Evolutionary conservation across 441 rosid species (phyloP).

Genomic region (Populus tomentosa): DNA sequence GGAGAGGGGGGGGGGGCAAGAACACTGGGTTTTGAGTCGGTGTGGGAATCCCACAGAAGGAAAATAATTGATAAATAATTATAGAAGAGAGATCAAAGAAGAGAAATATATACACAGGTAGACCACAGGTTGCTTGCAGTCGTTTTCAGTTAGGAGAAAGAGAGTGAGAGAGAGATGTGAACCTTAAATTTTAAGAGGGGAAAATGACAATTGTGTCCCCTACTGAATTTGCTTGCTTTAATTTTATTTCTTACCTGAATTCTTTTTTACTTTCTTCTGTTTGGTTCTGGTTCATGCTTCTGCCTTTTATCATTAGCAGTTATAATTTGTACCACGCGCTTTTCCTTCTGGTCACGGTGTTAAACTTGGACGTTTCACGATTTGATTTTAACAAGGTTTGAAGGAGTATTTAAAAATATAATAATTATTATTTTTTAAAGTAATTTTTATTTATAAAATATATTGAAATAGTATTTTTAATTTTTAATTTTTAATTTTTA

Average conservation of each 20-base stretch:
- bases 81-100: background rate
- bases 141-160: slow-evolving; percentile 48
- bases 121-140: slow-evolving; percentile 80
- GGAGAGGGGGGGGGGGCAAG: background rate
- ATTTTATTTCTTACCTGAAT: slow-evolving; percentile 2
- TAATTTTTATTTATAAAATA: too few species aligned
- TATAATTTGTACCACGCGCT: background rate
- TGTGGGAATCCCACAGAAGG: slow-evolving; percentile 20
- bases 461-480: too few species aligned
- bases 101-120: slow-evolving; percentile 26
- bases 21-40: slow-evolving; percentile 37
- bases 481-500: too few species aligned
- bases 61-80: slow-evolving; percentile 5
- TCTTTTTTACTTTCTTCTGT: slow-evolving; percentile 11
- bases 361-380: too few species aligned
- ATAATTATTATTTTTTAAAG: too few species aligned
- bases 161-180: slow-evolving; percentile 22
- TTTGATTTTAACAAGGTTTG: too few species aligned
- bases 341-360: background rate
- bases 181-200: slow-evolving; percentile 27
- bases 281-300: slow-evolving; percentile 12
- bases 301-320: slow-evolving; percentile 4
- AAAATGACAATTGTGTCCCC: slow-evolving; percentile 43
- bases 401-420: too few species aligned
- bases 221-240: background rate